Percentiles rank a stretch among this genome's conserved stretches.
Evolutionary conservation across 1,284 basidiomycete species (phyloP).

Genomic region (Moesziomyces parantarcticus): DNA sequence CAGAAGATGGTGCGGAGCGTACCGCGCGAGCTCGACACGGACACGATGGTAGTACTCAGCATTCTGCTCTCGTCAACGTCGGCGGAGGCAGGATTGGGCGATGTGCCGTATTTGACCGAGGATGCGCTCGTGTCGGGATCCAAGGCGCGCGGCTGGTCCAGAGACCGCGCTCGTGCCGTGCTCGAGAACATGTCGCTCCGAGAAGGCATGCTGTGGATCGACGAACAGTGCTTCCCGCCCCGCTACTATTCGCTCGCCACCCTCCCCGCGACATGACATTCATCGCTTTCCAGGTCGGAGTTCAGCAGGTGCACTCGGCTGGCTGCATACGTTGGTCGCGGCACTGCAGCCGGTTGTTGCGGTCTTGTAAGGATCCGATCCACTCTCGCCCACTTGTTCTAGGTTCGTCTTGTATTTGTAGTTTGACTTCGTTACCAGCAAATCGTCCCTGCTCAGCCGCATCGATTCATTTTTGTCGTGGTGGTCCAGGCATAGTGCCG

Average conservation of each 20-base stretch:
- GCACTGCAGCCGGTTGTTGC: no score
- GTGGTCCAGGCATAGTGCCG: no score
- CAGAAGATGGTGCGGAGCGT: conserved; percentile 69
- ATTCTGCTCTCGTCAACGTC: conserved; percentile 69
- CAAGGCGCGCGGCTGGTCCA: conserved; percentile 76
- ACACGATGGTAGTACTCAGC: conserved; percentile 67
- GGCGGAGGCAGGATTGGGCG: conserved; percentile 4
- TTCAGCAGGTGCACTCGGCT: no score
- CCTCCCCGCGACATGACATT: conserved; percentile 4
- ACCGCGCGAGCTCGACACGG: conserved; percentile 68
- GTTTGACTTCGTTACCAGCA: neutral
- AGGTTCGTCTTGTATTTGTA: neutral
- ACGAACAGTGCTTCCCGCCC: conserved; percentile 76
- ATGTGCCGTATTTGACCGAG: conserved; percentile 70
- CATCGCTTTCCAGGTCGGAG: no score
- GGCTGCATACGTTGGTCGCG: no score
- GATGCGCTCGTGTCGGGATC: conserved; percentile 76
- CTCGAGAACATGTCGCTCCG: conserved; percentile 88
- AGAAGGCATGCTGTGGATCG: conserved; percentile 94
- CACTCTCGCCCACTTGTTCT: no score
- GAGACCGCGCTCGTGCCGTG: conserved; percentile 79
- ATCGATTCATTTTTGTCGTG: no score
- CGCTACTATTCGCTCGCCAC: conserved; percentile 55
- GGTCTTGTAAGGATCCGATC: no score
- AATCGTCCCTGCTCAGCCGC: no score